phyloP scores from a whole-genome alignment of 495 filamentous ascomycete genomes.

The Astrothelium macrocarpum region DNA sequence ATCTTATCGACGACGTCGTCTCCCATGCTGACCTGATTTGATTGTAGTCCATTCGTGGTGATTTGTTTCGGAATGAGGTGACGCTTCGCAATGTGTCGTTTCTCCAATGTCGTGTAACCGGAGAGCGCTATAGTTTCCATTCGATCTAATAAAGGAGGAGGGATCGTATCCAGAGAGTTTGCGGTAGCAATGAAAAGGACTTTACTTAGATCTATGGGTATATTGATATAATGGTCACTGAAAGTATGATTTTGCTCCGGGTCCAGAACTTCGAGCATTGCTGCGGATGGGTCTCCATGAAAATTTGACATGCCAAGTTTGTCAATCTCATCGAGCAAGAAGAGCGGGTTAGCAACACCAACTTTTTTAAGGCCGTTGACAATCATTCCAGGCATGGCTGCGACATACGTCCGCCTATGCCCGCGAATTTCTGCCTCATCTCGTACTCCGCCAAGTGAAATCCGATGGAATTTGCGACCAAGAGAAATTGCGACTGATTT shows the following conservation, averaged over 20 bases:
- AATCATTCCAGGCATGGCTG: conserved; percentile 94
- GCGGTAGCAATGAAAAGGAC: conserved; percentile 98
- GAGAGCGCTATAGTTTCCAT: conserved; percentile 92
- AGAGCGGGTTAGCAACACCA: conserved; percentile 90
- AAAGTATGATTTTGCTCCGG: conserved; percentile 96
- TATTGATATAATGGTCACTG: conserved; percentile 91
- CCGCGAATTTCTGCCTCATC: conserved; percentile 97
- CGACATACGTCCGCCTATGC: conserved; percentile 93
- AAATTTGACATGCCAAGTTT: conserved; percentile 88
- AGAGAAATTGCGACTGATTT: conserved; percentile 85
- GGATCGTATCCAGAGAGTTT: conserved; percentile 92
- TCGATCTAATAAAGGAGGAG: conserved; percentile 83
- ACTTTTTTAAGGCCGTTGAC: conserved; percentile 94
- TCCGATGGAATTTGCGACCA: conserved; percentile 91
- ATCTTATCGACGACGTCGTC: conserved; percentile 87
- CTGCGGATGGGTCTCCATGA: conserved; percentile 95
- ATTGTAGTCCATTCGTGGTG: conserved; percentile 62
- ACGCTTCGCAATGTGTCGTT: conserved; percentile 85
- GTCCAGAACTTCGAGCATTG: conserved; percentile 96
- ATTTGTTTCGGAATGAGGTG: conserved; percentile 95
- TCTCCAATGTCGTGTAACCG: conserved; percentile 97
- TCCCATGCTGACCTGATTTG: conserved; percentile 62
- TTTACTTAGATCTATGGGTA: conserved; percentile 92
- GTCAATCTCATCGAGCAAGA: conserved; percentile 96
- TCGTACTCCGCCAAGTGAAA: conserved; percentile 89